Evolutionary conservation across 2,329 filamentous ascomycete genomes (phyloP), one percentile per base, ranked within the genome.

Genomic region (Rhynchosporium secalis): DNA sequence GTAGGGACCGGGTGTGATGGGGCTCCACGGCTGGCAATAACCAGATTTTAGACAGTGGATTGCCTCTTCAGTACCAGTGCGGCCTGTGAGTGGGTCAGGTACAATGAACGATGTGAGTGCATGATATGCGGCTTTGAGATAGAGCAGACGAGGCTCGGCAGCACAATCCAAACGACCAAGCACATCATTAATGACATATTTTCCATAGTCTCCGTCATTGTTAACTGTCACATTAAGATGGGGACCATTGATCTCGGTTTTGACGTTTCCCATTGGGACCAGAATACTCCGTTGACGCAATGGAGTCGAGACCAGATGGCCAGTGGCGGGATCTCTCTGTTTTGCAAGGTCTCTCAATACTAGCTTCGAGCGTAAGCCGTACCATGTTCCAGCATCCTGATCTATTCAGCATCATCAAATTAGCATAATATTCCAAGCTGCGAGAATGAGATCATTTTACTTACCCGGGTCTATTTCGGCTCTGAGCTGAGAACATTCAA

Each of bases 61-160:
- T 0, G 84, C 80, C 71, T 88, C 85, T 68, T 90, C 86, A 0
- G 79, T 81, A 0, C 87, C 87, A 0, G 85, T 89, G 0, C 79
- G 76, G 0, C 78, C 75, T 0, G 86, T 89, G 0, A 90, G 76
- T 0, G 76, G 73, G 68, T 90, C 87, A 0, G 83, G 80, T 0
- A 89, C 41, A 0, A 80, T 68, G 38, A 81, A 83, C 0, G 86
- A 86, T 0, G 87, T 90, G 4, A 80, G 73, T 0, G 86, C 87
- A 68, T 90, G 87, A 0, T 86, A 71, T 3, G 80, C 72, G 0
- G 85, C 85, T 67, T 86, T 88, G 1, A 75, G 75, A 60, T 86
- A 86, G 0, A 85, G 73, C 0, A 86, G 72, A 0, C 71, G 70
- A 0, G 83, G 83, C 51, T 89, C 86, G 0, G 82, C 75, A 0